Conservation (phyloP, 1,284 basidiomycete genomes). For the Rhodotorula sp. region DNA sequence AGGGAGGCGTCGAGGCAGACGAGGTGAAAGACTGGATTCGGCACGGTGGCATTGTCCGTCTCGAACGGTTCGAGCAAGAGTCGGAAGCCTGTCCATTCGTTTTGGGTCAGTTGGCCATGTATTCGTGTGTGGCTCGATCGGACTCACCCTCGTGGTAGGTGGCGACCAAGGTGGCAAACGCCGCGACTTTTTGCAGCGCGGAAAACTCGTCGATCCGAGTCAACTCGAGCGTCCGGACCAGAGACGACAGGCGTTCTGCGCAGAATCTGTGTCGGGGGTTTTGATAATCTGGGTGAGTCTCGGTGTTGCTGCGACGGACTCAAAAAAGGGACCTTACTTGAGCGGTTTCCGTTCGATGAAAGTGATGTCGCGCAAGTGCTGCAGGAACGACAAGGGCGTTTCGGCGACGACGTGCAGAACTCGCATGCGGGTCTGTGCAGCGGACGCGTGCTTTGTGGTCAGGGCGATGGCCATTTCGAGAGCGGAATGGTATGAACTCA, state of each 20-base stretch:
- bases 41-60: conserved; percentile 96
- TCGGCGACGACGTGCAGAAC: conserved; percentile 99
- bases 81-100: conserved; percentile 68
- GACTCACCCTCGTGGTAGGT: conserved; percentile 90
- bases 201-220: conserved; percentile 87
- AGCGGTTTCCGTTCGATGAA: conserved; percentile 97
- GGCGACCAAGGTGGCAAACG: conserved; percentile 93
- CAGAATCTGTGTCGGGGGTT: conserved; percentile 67
- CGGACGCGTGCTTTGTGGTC: neutral
- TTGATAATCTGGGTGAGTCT: neutral
- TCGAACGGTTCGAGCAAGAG: conserved; percentile 98
- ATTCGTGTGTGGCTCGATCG: too few relatives aligned
- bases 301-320: neutral
- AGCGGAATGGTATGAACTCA: conserved; percentile 46
- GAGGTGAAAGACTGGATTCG: conserved; percentile 98
- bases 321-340: conserved; percentile 56
- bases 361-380: conserved; percentile 98
- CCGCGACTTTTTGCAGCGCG: conserved; percentile 89
- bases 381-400: conserved; percentile 95
- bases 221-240: conserved; percentile 89
- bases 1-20: conserved; percentile 96
- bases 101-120: too few relatives aligned
- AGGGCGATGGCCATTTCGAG: too few relatives aligned
- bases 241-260: conserved; percentile 88
- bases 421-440: conserved; percentile 84